phyloP scores from a whole-genome alignment of 1,284 basidiomycete species.

The Retiboletus flavoniger region DNA sequence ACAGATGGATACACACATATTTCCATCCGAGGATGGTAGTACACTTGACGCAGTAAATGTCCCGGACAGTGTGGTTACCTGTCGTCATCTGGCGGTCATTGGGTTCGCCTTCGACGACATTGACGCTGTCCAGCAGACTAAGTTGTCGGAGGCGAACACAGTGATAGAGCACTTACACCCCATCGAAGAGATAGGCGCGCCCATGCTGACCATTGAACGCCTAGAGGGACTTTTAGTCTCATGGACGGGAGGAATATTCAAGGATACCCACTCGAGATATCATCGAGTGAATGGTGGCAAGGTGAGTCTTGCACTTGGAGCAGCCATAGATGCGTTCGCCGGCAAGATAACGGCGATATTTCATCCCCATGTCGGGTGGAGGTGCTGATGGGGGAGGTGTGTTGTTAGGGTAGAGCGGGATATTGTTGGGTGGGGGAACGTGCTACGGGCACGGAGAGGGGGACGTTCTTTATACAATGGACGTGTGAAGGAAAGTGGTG shows the following conservation, averaged over 20 bases:
- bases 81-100: constrained; percentile 96
- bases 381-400: neutral
- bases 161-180: constrained; percentile 63
- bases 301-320: constrained; percentile 87
- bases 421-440: neutral
- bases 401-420: neutral
- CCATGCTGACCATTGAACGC: constrained; percentile 95
- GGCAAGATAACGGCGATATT: constrained; percentile 83
- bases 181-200: constrained; percentile 89
- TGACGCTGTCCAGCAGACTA: constrained; percentile 60
- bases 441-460: neutral
- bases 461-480: constrained; percentile 29
- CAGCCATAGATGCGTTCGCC: constrained; percentile 92
- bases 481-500: constrained; percentile 31
- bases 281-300: constrained; percentile 90
- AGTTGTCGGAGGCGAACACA: constrained; percentile 6
- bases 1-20: constrained; percentile 62
- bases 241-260: neutral
- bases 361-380: constrained; percentile 71
- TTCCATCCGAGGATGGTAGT: constrained; percentile 90
- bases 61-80: constrained; percentile 92
- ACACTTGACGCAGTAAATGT: constrained; percentile 92
- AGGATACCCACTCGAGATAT: constrained; percentile 76
- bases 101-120: constrained; percentile 83
- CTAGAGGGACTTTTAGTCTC: constrained; percentile 41